A percentile compares a stretch with the other conserved stretches of the same genome.
Conservation (phyloP, 768 basidiomycete genomes). For the Boletus insuetus region DNA sequence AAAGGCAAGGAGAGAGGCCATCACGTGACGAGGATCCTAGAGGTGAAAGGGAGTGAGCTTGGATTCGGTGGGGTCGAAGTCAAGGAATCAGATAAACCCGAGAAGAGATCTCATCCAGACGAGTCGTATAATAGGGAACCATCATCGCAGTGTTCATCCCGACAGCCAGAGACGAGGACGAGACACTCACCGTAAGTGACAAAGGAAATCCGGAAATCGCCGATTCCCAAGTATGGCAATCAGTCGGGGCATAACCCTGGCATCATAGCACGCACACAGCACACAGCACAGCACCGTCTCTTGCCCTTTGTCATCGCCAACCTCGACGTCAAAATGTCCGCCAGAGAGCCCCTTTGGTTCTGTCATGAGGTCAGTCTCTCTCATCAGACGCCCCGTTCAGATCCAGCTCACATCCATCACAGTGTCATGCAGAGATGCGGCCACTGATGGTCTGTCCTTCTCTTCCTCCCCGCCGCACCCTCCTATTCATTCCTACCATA, state of each 20-base stretch:
- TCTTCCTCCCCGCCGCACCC: neutral
- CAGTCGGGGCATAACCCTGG: too few relatives aligned
- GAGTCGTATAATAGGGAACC: slow-evolving; percentile 67
- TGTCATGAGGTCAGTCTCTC: slow-evolving; percentile 60
- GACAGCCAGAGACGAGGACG: too few relatives aligned
- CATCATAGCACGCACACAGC: slow-evolving; percentile 3
- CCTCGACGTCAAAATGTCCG: slow-evolving; percentile 48
- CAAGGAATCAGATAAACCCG: too few relatives aligned
- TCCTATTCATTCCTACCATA: slow-evolving; percentile 3
- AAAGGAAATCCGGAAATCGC: slow-evolving; percentile 15
- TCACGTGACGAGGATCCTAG: too few relatives aligned
- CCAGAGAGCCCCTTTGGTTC: slow-evolving; percentile 73
- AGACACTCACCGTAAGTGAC: neutral
- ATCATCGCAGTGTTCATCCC: slow-evolving; percentile 45
- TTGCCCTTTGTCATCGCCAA: slow-evolving; percentile 3
- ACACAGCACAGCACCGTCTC: too few relatives aligned
- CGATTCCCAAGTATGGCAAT: neutral
- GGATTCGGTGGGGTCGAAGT: too few relatives aligned
- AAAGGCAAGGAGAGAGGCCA: too few relatives aligned
- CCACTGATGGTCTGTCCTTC: slow-evolving; percentile 70
- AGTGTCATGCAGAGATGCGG: slow-evolving; percentile 89
- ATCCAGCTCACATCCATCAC: slow-evolving; percentile 13
- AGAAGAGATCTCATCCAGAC: too few relatives aligned
- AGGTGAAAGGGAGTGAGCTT: too few relatives aligned
- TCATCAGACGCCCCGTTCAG: neutral